phyloP scores from a whole-genome alignment of 495 filamentous ascomycete species.

The Halenospora varia region DNA sequence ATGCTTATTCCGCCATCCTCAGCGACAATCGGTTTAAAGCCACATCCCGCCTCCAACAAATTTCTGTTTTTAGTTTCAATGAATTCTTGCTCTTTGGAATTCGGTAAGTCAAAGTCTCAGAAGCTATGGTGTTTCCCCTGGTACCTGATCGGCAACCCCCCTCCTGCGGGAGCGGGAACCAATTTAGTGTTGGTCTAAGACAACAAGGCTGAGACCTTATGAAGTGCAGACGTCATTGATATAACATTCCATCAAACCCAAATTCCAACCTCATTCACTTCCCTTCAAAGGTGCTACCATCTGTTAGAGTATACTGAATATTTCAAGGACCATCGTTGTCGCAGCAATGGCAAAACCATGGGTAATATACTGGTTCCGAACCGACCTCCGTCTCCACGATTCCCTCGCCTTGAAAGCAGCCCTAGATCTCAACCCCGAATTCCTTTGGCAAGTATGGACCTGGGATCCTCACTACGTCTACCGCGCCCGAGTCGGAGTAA shows the following conservation, averaged over 20 bases:
- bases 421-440: slow-evolving; percentile 55
- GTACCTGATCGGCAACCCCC: not conserved
- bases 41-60: too few species aligned
- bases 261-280: not conserved
- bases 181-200: too few species aligned
- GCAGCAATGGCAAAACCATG: slow-evolving; percentile 43
- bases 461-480: slow-evolving; percentile 77
- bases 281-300: too few species aligned
- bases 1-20: too few species aligned
- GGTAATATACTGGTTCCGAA: slow-evolving; percentile 74
- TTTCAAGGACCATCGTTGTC: too few species aligned
- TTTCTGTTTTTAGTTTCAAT: too few species aligned
- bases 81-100: too few species aligned
- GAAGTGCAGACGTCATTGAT: not conserved
- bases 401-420: slow-evolving; percentile 64
- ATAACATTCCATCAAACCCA: not conserved
- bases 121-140: too few species aligned
- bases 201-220: not conserved
- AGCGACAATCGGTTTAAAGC: too few species aligned
- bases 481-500: slow-evolving; percentile 56
- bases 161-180: not conserved
- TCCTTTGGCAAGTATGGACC: slow-evolving; percentile 63
- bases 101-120: too few species aligned
- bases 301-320: too few species aligned
- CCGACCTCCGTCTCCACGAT: slow-evolving; percentile 68